phyloP scores from a whole-genome alignment of 2,329 filamentous ascomycete species.

The Sphaerulina musiva region DNA sequence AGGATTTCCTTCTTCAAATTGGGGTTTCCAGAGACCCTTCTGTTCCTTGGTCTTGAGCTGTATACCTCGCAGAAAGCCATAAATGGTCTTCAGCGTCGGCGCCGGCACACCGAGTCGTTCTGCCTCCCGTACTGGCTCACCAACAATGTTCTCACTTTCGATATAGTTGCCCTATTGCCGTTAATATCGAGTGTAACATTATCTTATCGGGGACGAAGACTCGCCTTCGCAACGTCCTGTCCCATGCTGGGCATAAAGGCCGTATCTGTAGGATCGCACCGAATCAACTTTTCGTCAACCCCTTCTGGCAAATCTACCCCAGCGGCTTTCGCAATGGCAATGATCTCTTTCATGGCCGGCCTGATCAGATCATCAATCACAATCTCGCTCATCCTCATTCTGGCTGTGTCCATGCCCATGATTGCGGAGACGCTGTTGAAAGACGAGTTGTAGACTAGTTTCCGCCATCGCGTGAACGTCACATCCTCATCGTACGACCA shows the following conservation, averaged over 20 bases:
- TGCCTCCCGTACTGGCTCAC: conserved; percentile 51
- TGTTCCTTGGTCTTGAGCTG: conserved; percentile 46
- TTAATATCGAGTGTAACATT: conserved; percentile 1
- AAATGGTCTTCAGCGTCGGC: conserved; percentile 47
- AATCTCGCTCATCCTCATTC: conserved; percentile 44
- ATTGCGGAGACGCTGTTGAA: conserved; percentile 51
- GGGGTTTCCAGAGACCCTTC: conserved; percentile 35
- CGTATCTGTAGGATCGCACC: conserved; percentile 45
- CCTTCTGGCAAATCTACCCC: conserved; percentile 42
- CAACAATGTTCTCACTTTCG: conserved; percentile 52
- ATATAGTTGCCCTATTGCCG: conserved; percentile 44
- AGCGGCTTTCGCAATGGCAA: conserved; percentile 40
- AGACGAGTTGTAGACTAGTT: conserved; percentile 48
- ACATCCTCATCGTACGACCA: conserved; percentile 40
- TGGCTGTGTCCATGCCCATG: conserved; percentile 46
- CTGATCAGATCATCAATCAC: conserved; percentile 44
- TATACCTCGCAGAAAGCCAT: conserved; percentile 44
- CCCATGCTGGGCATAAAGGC: conserved; percentile 51
- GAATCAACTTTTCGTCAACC: conserved; percentile 43
- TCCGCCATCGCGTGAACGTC: conserved; percentile 43
- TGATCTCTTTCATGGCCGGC: conserved; percentile 51
- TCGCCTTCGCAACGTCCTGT: conserved; percentile 46
- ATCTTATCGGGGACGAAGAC: background rate
- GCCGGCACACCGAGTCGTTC: conserved; percentile 44
- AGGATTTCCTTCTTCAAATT: conserved; percentile 20